Percentiles rank a stretch among this genome's conserved stretches.
phyloP scores from a whole-genome alignment of 371 early-diverging fungal genomes.

The Dinochytrium kinnereticum region DNA sequence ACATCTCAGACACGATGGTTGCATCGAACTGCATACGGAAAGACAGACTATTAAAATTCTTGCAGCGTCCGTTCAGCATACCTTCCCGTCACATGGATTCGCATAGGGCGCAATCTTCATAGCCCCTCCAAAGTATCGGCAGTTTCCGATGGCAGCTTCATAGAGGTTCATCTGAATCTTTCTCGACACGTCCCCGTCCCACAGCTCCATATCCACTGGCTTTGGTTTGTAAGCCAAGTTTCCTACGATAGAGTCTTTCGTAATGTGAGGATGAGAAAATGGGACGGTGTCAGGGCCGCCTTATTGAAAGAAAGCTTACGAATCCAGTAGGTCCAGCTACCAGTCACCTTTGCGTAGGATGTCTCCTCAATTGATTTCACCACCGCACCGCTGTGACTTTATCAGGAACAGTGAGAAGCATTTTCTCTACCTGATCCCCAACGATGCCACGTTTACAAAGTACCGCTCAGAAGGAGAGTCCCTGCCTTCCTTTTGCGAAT shows the following conservation, averaged over 20 bases:
- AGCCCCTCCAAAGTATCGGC: neutral
- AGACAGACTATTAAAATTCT: neutral
- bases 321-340: neutral
- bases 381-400: neutral
- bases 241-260: neutral
- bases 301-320: neutral
- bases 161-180: neutral
- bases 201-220: neutral
- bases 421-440: neutral
- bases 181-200: neutral
- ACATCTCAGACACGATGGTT: neutral
- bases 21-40: neutral
- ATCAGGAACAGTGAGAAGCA: neutral
- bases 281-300: neutral
- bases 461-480: neutral
- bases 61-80: neutral
- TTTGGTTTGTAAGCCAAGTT: neutral
- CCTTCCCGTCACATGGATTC: neutral
- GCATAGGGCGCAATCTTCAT: slow-evolving; percentile 6
- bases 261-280: neutral
- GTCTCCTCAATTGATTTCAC: neutral
- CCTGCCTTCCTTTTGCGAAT: neutral
- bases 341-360: neutral
- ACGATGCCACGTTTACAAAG: neutral
- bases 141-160: neutral